Conservation (phyloP, 495 filamentous ascomycete genomes). For the Penicillium cosmopolitanum region DNA sequence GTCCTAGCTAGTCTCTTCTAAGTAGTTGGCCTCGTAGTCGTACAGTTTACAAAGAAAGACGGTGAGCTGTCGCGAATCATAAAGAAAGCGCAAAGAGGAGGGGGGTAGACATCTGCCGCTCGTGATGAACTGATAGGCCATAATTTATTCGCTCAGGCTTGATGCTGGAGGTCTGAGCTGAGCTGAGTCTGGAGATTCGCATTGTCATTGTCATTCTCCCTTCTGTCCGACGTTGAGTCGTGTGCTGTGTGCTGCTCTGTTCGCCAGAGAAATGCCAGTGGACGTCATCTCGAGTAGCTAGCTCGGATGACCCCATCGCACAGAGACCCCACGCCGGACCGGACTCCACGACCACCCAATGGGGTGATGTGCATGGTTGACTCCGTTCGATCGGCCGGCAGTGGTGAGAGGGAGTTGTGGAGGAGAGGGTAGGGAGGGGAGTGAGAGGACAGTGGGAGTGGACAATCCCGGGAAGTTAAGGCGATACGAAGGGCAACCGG, state of each 20-base stretch:
- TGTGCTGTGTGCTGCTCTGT: not conserved
- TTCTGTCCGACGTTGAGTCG: not conserved
- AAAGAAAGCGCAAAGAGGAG: too few species aligned
- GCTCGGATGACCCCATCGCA: constrained; percentile 3
- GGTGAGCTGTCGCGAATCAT: not conserved
- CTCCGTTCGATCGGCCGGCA: not conserved
- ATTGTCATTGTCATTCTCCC: not conserved
- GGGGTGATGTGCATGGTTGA: constrained; percentile 1
- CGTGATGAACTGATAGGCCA: constrained; percentile 2
- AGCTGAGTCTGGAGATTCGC: not conserved
- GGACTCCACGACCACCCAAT: not conserved
- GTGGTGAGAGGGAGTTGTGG: not conserved
- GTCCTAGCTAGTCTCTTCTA: not conserved
- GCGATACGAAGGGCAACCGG: not conserved
- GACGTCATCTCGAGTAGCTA: not conserved
- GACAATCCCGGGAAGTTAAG: not conserved
- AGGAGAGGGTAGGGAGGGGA: too few species aligned
- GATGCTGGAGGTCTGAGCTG: not conserved
- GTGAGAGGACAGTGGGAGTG: not conserved
- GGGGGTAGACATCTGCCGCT: not conserved
- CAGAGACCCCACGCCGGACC: not conserved
- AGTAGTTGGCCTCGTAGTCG: not conserved
- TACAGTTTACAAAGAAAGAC: not conserved
- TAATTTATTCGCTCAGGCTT: not conserved
- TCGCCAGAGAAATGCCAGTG: not conserved